Conservation (phyloP, 495 filamentous ascomycete genomes). For the Amphirosellinia nigrospora region DNA sequence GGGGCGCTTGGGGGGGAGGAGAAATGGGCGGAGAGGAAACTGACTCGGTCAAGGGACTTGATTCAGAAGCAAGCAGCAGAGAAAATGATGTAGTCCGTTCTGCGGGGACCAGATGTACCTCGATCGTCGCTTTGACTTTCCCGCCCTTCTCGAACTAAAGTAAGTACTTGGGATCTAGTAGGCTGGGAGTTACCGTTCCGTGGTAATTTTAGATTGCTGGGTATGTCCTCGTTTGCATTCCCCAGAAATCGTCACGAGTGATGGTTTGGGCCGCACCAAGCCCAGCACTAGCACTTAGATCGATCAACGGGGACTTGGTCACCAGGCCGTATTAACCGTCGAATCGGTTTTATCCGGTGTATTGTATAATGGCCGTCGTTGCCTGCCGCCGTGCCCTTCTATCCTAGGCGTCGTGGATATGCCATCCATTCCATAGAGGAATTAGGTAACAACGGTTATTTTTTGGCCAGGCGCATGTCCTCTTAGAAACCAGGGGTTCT, state of each 20-base stretch:
- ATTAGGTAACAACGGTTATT: no score
- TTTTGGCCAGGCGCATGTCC: no score
- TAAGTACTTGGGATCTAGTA: background rate
- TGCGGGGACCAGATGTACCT: background rate
- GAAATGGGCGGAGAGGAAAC: no score
- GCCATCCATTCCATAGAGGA: no score
- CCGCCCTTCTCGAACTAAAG: constrained; percentile 17
- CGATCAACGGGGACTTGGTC: background rate
- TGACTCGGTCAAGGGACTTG: constrained; percentile 19
- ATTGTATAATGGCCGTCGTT: background rate
- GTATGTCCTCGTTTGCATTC: background rate
- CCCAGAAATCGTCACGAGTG: constrained; percentile 14
- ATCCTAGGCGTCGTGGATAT: no score
- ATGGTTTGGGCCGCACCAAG: background rate
- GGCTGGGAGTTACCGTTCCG: constrained; percentile 7
- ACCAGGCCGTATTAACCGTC: background rate
- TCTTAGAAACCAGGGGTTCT: no score
- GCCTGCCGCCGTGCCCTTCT: background rate
- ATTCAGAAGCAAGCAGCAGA: no score
- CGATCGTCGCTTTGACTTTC: background rate
- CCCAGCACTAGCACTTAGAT: background rate
- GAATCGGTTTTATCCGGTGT: background rate
- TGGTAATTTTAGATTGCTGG: background rate
- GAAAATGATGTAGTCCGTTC: no score
- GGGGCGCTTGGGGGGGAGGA: background rate